Evolutionary conservation across 768 basidiomycete species (phyloP).

Genomic region (Leccinum subtestaceum): DNA sequence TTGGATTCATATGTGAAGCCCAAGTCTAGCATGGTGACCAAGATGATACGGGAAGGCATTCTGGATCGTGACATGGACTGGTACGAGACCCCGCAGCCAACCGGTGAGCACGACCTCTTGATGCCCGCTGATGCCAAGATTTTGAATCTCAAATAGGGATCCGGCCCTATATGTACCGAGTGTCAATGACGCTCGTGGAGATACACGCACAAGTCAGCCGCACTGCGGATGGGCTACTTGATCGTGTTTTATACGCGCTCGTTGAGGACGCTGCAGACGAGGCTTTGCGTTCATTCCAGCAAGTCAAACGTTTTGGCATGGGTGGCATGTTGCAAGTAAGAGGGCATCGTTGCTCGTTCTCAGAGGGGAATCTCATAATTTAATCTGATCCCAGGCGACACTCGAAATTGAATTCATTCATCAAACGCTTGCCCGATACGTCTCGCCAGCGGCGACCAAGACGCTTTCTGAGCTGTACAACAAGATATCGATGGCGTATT

Average conservation of each 20-base stretch:
- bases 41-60: conserved; percentile 75
- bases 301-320: conserved; percentile 92
- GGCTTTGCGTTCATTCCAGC: conserved; percentile 80
- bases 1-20: conserved; percentile 87
- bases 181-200: conserved; percentile 82
- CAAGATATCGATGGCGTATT: conserved; percentile 91
- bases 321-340: conserved; percentile 93
- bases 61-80: conserved; percentile 83
- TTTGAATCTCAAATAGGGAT: conserved; percentile 58
- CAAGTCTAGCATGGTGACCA: conserved; percentile 65
- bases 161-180: conserved; percentile 90
- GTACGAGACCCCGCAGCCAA: conserved; percentile 91
- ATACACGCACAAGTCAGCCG: conserved; percentile 89
- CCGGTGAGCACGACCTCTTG: conserved; percentile 49
- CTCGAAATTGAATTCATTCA: conserved; percentile 99
- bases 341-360: conserved; percentile 28
- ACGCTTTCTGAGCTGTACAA: conserved; percentile 91
- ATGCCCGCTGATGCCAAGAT: background rate
- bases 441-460: conserved; percentile 74
- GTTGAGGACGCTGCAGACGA: conserved; percentile 83
- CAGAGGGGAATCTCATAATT: background rate
- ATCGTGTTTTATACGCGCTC: conserved; percentile 76
- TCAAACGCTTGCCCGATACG: conserved; percentile 88
- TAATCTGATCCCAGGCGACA: conserved; percentile 68
- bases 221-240: conserved; percentile 74